Conservation (phyloP, 2,329 filamentous ascomycete species). For the Aspergillus puulaauensis region DNA sequence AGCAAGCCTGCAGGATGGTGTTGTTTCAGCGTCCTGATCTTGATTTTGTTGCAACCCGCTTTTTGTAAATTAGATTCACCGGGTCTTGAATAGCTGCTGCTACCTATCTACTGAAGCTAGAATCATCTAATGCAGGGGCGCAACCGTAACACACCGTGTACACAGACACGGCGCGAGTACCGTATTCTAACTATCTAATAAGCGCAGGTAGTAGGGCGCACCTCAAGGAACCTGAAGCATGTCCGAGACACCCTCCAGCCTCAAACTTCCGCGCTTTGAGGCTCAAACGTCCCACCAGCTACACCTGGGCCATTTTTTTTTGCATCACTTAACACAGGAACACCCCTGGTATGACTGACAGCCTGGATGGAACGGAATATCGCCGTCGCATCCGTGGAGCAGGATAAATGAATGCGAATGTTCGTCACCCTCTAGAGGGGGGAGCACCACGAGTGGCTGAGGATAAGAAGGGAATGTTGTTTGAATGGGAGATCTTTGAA, state of each 20-base stretch:
- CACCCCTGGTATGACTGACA: slow-evolving; percentile 31
- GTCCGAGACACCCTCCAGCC: not conserved
- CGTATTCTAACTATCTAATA: not conserved
- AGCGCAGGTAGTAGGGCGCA: not conserved
- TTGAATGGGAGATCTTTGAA: no score
- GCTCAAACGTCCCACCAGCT: not conserved
- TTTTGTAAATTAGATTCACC: slow-evolving; percentile 19
- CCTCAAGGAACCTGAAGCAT: not conserved
- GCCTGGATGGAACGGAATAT: slow-evolving; percentile 21
- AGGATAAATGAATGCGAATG: slow-evolving; percentile 38
- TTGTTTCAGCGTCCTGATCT: slow-evolving; percentile 10
- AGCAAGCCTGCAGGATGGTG: slow-evolving; percentile 4
- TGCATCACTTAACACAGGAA: no score
- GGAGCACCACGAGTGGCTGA: no score
- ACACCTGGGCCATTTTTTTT: no score
- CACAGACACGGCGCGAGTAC: not conserved
- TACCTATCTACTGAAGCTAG: slow-evolving; percentile 3
- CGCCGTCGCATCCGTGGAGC: slow-evolving; percentile 39
- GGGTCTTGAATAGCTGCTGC: slow-evolving; percentile 12
- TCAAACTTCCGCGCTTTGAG: not conserved
- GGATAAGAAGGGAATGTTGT: no score
- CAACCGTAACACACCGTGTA: not conserved
- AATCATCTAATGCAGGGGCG: slow-evolving; percentile 5
- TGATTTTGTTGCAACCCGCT: slow-evolving; percentile 5
- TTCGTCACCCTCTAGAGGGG: not conserved